A percentile compares a stretch with the other conserved stretches of the same genome.
These are phyloP conservation scores for Cordyceps cateniannulata DNA, from an alignment of 2,329 filamentous ascomycete genomes.

Conservation along the genomic window DNA sequence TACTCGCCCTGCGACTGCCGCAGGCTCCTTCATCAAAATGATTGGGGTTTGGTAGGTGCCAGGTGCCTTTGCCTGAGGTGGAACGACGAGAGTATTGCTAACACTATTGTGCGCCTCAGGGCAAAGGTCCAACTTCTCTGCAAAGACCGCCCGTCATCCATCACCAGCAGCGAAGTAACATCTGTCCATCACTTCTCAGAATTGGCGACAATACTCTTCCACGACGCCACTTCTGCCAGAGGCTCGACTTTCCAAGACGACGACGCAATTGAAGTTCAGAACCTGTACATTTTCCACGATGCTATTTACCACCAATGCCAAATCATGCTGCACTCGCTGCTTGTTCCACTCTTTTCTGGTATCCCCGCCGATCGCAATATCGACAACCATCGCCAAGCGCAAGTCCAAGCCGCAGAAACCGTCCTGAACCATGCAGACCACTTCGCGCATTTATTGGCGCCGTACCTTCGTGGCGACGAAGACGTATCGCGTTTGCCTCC, in stretches of 20 bases:
- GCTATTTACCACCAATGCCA: constrained; percentile 7
- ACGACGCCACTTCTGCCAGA: background rate
- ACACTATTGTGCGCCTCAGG: background rate
- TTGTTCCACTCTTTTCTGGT: background rate
- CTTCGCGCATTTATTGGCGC: background rate
- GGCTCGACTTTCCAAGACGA: background rate
- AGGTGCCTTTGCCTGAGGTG: background rate
- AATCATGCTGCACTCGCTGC: background rate
- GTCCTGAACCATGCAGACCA: background rate
- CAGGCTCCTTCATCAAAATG: background rate
- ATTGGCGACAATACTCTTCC: background rate
- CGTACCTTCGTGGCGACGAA: background rate
- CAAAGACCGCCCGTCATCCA: background rate
- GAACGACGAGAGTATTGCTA: background rate
- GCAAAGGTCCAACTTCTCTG: constrained; percentile 3
- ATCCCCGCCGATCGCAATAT: background rate
- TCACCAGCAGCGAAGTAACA: background rate
- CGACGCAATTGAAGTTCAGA: background rate
- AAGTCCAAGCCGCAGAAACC: background rate
- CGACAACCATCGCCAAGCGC: background rate
- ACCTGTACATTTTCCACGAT: background rate
- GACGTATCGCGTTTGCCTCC: constrained; percentile 3
- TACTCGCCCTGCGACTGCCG: background rate
- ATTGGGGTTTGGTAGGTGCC: background rate
- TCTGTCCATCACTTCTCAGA: constrained; percentile 5